These are phyloP conservation scores for Ceratobasidium sp. DNA, from an alignment of 1,284 basidiomycete species.

Conservation along the genomic window DNA sequence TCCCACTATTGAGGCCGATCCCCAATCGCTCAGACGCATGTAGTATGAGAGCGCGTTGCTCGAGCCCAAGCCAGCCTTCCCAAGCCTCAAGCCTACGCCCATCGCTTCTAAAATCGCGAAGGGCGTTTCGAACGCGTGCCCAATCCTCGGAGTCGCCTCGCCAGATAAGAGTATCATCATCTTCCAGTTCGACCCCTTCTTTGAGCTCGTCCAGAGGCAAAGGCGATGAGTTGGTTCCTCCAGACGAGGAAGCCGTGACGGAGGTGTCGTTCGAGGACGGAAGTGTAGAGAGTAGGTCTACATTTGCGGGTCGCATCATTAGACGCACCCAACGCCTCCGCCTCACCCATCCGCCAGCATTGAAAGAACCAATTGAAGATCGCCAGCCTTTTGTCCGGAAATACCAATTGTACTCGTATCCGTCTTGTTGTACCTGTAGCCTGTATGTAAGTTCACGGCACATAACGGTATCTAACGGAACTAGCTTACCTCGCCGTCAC, in stretches of 20 bases:
- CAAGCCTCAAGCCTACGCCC: conserved; percentile 78
- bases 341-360: conserved; percentile 75
- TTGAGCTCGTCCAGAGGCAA: too few species aligned
- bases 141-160: conserved; percentile 68
- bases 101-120: conserved; percentile 67
- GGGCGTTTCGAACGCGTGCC: conserved; percentile 64
- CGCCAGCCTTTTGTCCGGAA: conserved; percentile 74
- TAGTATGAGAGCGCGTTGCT: conserved; percentile 27
- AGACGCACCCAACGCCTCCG: conserved; percentile 79
- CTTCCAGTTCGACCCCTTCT: neutral
- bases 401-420: conserved; percentile 83
- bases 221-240: neutral
- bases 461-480: neutral
- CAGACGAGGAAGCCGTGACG: conserved; percentile 16
- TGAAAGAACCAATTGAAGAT: conserved; percentile 65
- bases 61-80: conserved; percentile 66
- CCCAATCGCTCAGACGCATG: conserved; percentile 21
- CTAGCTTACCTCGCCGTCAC: conserved; percentile 72
- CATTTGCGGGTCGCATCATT: conserved; percentile 72
- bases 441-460: neutral
- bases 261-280: conserved; percentile 3
- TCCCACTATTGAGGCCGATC: conserved; percentile 5
- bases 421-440: conserved; percentile 62
- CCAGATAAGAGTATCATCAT: conserved; percentile 52
- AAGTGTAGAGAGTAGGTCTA: neutral